phyloP scores from a whole-genome alignment of 2,329 filamentous ascomycete species.

The Alternaria longipes region DNA sequence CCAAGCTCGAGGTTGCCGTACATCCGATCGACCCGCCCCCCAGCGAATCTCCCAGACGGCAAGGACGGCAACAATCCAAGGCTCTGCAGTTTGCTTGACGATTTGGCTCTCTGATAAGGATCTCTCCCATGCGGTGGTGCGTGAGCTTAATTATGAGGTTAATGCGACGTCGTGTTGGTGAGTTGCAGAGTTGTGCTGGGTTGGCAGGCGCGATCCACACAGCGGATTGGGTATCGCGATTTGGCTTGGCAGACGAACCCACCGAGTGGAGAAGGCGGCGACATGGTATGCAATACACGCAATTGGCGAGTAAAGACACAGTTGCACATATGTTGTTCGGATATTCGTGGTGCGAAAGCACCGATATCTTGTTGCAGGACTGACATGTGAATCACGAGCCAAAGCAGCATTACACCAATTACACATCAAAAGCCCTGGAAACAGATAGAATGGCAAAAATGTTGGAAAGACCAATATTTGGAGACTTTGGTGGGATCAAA shows the following conservation, averaged over 20 bases:
- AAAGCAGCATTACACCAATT: not conserved
- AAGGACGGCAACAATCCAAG: constrained; percentile 15
- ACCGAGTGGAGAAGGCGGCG: too few species aligned
- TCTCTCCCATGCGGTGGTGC: not conserved
- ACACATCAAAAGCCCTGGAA: not conserved
- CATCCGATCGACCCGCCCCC: not conserved
- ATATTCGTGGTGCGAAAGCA: not conserved
- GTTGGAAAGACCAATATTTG: not conserved
- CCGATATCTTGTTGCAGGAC: not conserved
- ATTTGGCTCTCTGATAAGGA: constrained; percentile 13
- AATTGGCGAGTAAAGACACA: not conserved
- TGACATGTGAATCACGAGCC: not conserved
- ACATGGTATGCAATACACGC: not conserved
- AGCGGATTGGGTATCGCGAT: not conserved
- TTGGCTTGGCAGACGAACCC: not conserved
- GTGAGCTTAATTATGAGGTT: constrained; percentile 14
- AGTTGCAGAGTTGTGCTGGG: not conserved
- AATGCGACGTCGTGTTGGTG: constrained; percentile 1
- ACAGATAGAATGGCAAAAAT: not conserved
- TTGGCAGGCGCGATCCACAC: not conserved
- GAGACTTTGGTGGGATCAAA: not conserved
- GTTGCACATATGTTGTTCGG: not conserved
- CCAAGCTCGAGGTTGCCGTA: constrained; percentile 1
- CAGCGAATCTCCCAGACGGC: constrained; percentile 3
- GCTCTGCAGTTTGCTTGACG: constrained; percentile 9